Percentiles rank a stretch among this genome's conserved stretches.
Conservation (phyloP, 2,329 filamentous ascomycete genomes). For the Emericellopsis atlantica region DNA sequence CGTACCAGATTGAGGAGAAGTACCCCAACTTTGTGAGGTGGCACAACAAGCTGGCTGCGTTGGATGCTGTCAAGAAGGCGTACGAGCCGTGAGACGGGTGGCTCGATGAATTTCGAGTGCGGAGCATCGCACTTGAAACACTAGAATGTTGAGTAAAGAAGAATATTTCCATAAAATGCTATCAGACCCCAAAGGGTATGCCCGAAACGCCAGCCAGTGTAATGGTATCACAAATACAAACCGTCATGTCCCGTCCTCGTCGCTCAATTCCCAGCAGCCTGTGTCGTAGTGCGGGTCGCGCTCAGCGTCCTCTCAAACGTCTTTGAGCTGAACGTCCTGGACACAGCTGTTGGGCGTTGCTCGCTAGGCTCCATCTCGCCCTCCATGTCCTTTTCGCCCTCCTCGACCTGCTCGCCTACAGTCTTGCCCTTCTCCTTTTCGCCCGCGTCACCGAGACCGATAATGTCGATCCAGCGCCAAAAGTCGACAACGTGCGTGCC, state of each 20-base stretch:
- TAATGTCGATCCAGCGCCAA: constrained; percentile 41
- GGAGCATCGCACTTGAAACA: no score
- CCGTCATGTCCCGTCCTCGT: no score
- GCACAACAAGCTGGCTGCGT: constrained; percentile 16
- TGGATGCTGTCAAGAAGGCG: constrained; percentile 15
- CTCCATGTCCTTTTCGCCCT: constrained; percentile 20
- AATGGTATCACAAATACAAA: no score
- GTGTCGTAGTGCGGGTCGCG: background rate
- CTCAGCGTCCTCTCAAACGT: background rate
- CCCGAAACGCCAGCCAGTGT: no score
- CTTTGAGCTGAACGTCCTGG: constrained; percentile 2
- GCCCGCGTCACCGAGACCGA: constrained; percentile 28
- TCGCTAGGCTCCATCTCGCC: constrained; percentile 16
- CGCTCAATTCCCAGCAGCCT: background rate
- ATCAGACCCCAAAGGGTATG: no score
- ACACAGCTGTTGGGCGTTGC: background rate
- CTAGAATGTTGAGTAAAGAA: no score
- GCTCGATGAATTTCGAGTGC: no score
- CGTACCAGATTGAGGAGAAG: constrained; percentile 13
- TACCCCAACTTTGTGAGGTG: constrained; percentile 21
- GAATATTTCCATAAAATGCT: no score
- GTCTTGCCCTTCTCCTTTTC: constrained; percentile 16
- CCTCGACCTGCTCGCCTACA: constrained; percentile 16
- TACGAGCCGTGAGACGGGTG: background rate
- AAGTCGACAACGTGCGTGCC: constrained; percentile 24